These are phyloP conservation scores for Cladosporium sp. DNA, from an alignment of 2,329 filamentous ascomycete species.

Conservation along the genomic window DNA sequence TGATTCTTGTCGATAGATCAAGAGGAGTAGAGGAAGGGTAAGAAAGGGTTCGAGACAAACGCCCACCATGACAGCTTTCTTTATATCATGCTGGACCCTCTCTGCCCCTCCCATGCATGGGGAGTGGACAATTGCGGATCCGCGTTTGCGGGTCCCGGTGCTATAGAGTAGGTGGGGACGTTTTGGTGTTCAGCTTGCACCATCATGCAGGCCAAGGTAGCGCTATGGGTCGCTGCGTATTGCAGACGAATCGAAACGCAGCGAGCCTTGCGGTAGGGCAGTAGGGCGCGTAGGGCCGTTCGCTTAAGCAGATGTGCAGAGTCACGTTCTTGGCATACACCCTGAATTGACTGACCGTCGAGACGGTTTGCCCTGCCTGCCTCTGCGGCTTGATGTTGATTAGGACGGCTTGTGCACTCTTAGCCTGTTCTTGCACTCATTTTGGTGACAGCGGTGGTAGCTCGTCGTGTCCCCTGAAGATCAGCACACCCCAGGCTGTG, in stretches of 20 bases:
- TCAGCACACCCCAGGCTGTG: conserved; percentile 9
- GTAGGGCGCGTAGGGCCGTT: conserved; percentile 10
- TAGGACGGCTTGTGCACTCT: neutral
- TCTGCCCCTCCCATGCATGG: conserved; percentile 4
- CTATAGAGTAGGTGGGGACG: conserved; percentile 10
- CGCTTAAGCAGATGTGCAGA: conserved; percentile 13
- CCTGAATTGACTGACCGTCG: neutral
- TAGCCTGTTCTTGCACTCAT: neutral
- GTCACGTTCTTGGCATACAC: conserved; percentile 5
- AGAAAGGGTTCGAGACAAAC: neutral
- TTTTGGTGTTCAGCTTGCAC: conserved; percentile 17
- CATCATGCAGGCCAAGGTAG: conserved; percentile 20
- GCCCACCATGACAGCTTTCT: conserved; percentile 20
- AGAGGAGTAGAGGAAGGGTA: neutral
- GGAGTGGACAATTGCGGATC: conserved; percentile 1
- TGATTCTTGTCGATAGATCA: neutral
- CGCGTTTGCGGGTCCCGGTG: conserved; percentile 9
- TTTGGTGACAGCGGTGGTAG: neutral
- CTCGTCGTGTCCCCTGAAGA: neutral
- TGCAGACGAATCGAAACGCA: conserved; percentile 12
- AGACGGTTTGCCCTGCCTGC: neutral
- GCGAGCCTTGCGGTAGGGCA: neutral
- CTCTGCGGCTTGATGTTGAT: neutral
- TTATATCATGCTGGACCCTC: conserved; percentile 19
- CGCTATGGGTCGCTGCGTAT: conserved; percentile 11